Evolutionary conservation across 495 filamentous ascomycete genomes (phyloP).

Genomic region (Pyrenopolyporus hunteri): DNA sequence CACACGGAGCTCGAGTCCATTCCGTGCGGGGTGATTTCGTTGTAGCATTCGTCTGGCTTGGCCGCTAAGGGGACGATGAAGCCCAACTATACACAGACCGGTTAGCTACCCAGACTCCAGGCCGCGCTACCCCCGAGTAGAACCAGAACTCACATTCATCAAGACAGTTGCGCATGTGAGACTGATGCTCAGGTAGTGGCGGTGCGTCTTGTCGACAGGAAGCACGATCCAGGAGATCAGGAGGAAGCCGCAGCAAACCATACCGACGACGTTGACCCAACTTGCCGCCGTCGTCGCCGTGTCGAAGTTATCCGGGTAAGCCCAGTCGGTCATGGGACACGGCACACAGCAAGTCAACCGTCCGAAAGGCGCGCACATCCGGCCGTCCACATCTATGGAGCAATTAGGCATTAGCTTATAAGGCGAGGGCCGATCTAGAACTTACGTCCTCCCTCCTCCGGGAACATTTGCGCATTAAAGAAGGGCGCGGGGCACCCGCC

Average conservation of each 20-base stretch:
- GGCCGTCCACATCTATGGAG: constrained; percentile 67
- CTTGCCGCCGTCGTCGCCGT: constrained; percentile 68
- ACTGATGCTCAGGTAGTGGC: constrained; percentile 91
- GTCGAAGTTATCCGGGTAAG: constrained; percentile 78
- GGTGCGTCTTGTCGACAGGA: constrained; percentile 86
- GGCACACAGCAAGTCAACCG: constrained; percentile 78
- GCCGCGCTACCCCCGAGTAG: neutral
- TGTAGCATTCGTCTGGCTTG: constrained; percentile 81
- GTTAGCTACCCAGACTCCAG: constrained; percentile 8
- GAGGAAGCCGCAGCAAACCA: constrained; percentile 75
- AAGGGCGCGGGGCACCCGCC: constrained; percentile 46
- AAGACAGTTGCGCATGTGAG: constrained; percentile 74
- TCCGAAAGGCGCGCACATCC: constrained; percentile 57
- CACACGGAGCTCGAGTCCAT: constrained; percentile 84
- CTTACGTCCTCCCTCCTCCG: constrained; percentile 51
- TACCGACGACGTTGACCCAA: constrained; percentile 78
- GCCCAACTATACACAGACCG: constrained; percentile 62
- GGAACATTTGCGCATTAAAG: constrained; percentile 39
- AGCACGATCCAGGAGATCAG: constrained; percentile 82
- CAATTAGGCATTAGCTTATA: constrained; percentile 17
- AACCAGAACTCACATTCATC: constrained; percentile 70
- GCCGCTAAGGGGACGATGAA: constrained; percentile 90
- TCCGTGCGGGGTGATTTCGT: constrained; percentile 90
- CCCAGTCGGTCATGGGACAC: constrained; percentile 84
- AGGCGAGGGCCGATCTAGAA: constrained; percentile 32